Percentiles rank a stretch among this genome's conserved stretches.
phyloP scores from a whole-genome alignment of 169 alveolate genomes.

The Amoebophrya sp. region DNA sequence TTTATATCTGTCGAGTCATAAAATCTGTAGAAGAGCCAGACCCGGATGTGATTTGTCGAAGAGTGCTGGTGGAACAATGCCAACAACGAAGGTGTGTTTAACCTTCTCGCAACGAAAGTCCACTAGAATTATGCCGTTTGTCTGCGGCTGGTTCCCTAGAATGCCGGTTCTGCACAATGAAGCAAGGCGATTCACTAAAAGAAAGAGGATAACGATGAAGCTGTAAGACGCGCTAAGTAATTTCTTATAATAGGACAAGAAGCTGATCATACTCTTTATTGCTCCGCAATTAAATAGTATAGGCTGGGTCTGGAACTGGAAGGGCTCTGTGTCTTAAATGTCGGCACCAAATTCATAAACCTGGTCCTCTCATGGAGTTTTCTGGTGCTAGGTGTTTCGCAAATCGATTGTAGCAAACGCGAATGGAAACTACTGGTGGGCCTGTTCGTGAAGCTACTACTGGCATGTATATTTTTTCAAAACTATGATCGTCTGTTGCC shows the following conservation, averaged over 20 bases:
- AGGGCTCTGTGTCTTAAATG: too few species aligned
- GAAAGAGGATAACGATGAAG: too few species aligned
- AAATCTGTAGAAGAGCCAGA: background rate
- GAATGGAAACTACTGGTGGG: background rate
- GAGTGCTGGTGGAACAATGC: background rate
- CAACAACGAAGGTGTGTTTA: background rate
- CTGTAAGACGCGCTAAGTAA: too few species aligned
- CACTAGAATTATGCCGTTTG: background rate
- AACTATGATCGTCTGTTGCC: background rate
- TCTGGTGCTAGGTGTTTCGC: conserved; percentile 15
- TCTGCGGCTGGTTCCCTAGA: conserved; percentile 2
- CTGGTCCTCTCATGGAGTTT: too few species aligned
- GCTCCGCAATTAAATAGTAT: too few species aligned
- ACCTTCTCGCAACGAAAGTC: background rate
- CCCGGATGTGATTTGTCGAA: background rate
- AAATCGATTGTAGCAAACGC: background rate
- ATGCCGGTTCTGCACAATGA: background rate
- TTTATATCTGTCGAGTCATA: too few species aligned
- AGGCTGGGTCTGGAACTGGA: too few species aligned
- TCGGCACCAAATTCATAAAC: too few species aligned
- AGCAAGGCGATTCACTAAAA: too few species aligned
- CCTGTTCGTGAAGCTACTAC: background rate
- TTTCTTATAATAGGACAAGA: too few species aligned
- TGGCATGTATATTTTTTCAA: background rate
- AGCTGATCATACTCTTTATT: too few species aligned